phyloP scores from a whole-genome alignment of 2,329 filamentous ascomycete species.

The Purpureocillium lavendulum region DNA sequence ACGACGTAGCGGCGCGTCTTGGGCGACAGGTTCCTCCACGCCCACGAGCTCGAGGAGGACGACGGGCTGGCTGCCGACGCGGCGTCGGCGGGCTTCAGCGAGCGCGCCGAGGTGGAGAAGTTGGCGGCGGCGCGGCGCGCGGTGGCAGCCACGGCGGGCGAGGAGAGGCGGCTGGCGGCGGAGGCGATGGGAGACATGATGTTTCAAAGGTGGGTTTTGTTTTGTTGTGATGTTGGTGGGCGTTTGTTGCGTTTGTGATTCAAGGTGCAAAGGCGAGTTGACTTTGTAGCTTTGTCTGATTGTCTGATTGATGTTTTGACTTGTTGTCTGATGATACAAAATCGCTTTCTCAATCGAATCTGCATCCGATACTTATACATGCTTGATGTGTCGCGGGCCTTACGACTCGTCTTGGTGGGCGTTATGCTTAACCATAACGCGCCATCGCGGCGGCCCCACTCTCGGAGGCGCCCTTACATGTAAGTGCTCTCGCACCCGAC shows the following conservation, averaged over 20 bases:
- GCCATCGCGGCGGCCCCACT: not conserved
- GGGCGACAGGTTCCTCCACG: conserved; percentile 19
- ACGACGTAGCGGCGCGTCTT: conserved; percentile 16
- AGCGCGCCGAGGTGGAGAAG: conserved; percentile 14
- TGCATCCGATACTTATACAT: not conserved
- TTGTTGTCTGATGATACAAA: not conserved
- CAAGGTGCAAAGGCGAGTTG: not conserved
- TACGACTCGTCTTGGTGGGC: conserved; percentile 1
- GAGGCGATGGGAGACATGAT: conserved; percentile 10
- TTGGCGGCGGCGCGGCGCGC: conserved; percentile 8
- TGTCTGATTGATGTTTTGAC: conserved; percentile 1
- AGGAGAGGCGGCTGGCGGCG: conserved; percentile 11
- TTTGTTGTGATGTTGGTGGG: not conserved
- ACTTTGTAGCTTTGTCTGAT: conserved; percentile 2
- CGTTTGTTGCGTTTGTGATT: no score
- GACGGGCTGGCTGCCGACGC: not conserved
- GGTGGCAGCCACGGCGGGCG: conserved; percentile 5
- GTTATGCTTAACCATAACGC: conserved; percentile 17
- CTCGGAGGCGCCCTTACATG: no score
- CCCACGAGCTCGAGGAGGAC: conserved; percentile 6
- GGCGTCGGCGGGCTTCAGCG: conserved; percentile 7
- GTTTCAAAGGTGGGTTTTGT: not conserved
- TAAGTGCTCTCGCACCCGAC: no score
- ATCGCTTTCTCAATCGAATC: no score
- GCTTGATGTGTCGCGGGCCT: not conserved